A percentile compares a stretch with the other conserved stretches of the same genome.
Conservation (phyloP, 1,139 yeast species). For the Kodamaea sp. region DNA sequence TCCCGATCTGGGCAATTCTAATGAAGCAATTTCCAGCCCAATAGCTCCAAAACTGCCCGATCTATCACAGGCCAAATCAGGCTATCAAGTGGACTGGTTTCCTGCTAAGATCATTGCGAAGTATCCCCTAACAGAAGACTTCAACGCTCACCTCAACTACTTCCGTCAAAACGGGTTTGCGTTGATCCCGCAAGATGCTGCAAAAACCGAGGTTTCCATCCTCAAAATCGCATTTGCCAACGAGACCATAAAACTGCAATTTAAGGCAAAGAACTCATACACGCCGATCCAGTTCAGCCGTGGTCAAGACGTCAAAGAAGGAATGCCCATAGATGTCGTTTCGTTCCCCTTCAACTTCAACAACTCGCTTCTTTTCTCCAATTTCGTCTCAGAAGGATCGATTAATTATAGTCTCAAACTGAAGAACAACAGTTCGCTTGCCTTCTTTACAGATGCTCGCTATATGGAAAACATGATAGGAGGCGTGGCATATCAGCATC, state of each 20-base stretch:
- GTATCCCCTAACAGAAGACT: conserved; percentile 3
- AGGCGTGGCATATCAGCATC: conserved; percentile 37
- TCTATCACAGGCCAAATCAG: conserved; percentile 15
- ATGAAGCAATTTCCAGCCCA: background rate
- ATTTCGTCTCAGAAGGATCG: conserved; percentile 49
- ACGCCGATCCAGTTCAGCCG: background rate
- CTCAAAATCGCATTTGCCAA: background rate
- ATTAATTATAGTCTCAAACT: conserved; percentile 32
- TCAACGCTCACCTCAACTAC: conserved; percentile 12
- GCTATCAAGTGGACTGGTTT: conserved; percentile 23
- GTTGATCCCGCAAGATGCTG: conserved; percentile 28
- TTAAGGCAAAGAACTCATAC: conserved; percentile 1
- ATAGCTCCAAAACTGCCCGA: background rate
- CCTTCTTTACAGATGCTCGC: conserved; percentile 52
- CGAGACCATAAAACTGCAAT: background rate
- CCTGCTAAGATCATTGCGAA: conserved; percentile 11
- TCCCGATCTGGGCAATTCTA: no score
- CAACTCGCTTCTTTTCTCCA: conserved; percentile 56
- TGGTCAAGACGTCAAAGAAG: conserved; percentile 3
- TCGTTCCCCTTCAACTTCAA: conserved; percentile 61
- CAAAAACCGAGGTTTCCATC: conserved; percentile 3
- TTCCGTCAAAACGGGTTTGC: conserved; percentile 29
- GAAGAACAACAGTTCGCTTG: conserved; percentile 13
- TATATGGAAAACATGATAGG: conserved; percentile 71
- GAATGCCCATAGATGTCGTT: conserved; percentile 24